Evolutionary conservation across 2,329 filamentous ascomycete species (phyloP).

Genomic region (Paracamarosporium sp.): DNA sequence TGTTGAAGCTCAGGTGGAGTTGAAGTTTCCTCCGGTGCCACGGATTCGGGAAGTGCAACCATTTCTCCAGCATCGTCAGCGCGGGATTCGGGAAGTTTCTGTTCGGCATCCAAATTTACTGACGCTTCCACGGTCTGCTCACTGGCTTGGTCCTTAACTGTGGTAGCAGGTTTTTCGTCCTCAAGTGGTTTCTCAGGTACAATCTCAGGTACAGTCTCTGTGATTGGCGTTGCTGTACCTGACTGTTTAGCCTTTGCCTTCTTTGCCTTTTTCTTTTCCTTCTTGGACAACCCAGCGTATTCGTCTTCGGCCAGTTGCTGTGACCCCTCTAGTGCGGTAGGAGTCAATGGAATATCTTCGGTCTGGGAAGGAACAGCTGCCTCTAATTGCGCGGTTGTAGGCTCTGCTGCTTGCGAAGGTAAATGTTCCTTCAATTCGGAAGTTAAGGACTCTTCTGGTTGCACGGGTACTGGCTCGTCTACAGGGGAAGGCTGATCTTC

Average conservation of each 20-base stretch:
- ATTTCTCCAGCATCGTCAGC: not conserved
- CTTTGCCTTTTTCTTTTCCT: constrained; percentile 40
- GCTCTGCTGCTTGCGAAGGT: not conserved
- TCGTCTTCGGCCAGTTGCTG: constrained; percentile 7
- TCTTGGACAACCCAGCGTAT: constrained; percentile 21
- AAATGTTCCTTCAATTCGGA: too few relatives aligned
- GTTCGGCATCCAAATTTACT: not conserved
- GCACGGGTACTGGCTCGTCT: not conserved
- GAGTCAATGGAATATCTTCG: not conserved
- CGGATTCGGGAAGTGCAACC: not conserved
- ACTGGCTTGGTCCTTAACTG: not conserved
- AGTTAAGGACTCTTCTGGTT: not conserved
- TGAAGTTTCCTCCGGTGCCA: not conserved
- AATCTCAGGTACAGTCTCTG: constrained; percentile 13
- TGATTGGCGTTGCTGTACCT: constrained; percentile 20
- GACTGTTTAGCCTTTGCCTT: constrained; percentile 31
- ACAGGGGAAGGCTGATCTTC: not conserved
- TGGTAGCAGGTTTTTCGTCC: not conserved
- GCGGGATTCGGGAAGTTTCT: not conserved
- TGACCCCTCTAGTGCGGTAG: not conserved
- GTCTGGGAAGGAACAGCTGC: not conserved
- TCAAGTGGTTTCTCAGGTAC: constrained; percentile 8
- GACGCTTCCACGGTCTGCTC: not conserved
- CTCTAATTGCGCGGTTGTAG: not conserved
- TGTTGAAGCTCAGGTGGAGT: not conserved